Evolutionary conservation across 2,329 filamentous ascomycete species (phyloP).

Genomic region (Paracoccidioides brasiliensis): DNA sequence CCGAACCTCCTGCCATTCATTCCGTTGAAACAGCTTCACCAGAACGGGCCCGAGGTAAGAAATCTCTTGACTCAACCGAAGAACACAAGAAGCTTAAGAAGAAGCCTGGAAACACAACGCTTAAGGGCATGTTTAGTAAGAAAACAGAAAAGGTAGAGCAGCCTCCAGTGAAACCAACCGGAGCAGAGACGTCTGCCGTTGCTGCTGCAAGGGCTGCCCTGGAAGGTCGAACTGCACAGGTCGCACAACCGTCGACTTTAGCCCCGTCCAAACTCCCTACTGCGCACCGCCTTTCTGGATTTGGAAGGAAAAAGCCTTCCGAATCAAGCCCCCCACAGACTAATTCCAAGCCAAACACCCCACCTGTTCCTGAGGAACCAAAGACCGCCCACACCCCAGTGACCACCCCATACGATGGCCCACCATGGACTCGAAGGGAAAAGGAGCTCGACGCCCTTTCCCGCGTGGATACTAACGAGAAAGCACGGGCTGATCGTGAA

Average conservation of each 20-base stretch:
- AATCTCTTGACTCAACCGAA: conserved; percentile 19
- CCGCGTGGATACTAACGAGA: conserved; percentile 42
- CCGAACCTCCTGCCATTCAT: background rate
- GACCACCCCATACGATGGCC: conserved; percentile 15
- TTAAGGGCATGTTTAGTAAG: conserved; percentile 33
- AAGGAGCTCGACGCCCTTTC: conserved; percentile 45
- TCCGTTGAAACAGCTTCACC: conserved; percentile 12
- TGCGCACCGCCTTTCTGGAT: conserved; percentile 15
- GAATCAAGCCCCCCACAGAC: conserved; percentile 2
- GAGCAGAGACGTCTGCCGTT: conserved; percentile 24
- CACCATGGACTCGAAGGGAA: conserved; percentile 34
- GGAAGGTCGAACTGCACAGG: conserved; percentile 24
- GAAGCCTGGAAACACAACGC: conserved; percentile 28
- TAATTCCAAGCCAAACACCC: conserved; percentile 6
- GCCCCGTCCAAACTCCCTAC: conserved; percentile 10
- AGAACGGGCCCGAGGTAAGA: conserved; percentile 18
- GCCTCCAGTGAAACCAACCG: conserved; percentile 22
- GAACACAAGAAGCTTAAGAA: conserved; percentile 34
- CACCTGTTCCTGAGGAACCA: conserved; percentile 8
- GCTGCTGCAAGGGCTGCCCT: conserved; percentile 32
- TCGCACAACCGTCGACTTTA: conserved; percentile 18
- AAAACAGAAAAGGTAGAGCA: conserved; percentile 26
- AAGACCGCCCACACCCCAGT: conserved; percentile 8
- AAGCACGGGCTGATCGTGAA: conserved; percentile 32
- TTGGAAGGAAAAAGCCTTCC: conserved; percentile 26